These are phyloP conservation scores for Lipomyces starkeyi DNA, from an alignment of 805 yeast genomes.

Conservation along the genomic window DNA sequence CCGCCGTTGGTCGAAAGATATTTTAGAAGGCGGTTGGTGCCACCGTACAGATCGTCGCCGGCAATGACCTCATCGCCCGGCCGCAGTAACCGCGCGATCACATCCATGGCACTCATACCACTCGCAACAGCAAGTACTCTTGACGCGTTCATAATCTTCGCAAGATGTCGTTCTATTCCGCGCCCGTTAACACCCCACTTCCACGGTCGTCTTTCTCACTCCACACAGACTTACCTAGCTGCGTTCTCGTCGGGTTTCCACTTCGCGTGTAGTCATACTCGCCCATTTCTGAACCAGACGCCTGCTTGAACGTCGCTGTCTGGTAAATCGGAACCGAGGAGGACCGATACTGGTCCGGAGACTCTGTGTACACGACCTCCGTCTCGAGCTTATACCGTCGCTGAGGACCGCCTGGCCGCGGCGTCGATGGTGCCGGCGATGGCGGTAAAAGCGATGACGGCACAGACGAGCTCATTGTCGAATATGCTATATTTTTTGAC, in stretches of 20 bases:
- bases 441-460: slow-evolving; percentile 41
- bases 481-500: background rate
- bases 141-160: slow-evolving; percentile 77
- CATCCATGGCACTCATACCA: slow-evolving; percentile 94
- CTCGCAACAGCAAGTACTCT: slow-evolving; percentile 81
- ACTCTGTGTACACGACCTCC: slow-evolving; percentile 66
- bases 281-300: slow-evolving; percentile 73
- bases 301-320: slow-evolving; percentile 92
- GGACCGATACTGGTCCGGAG: slow-evolving; percentile 74
- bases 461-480: slow-evolving; percentile 1
- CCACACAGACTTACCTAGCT: slow-evolving; percentile 46
- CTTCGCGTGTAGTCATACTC: slow-evolving; percentile 87
- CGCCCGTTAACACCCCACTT: background rate
- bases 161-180: slow-evolving; percentile 66
- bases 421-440: slow-evolving; percentile 49
- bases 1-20: slow-evolving; percentile 68
- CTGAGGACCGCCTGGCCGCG: slow-evolving; percentile 42
- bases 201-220: too few relatives aligned
- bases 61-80: slow-evolving; percentile 94
- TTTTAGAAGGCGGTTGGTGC: slow-evolving; percentile 83
- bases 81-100: slow-evolving; percentile 69
- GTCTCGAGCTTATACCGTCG: slow-evolving; percentile 63
- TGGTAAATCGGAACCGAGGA: slow-evolving; percentile 89
- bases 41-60: slow-evolving; percentile 95
- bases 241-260: slow-evolving; percentile 91